Percentiles rank a stretch among this genome's conserved stretches.
Conservation (phyloP, 2,329 filamentous ascomycete species). For the Cladobotryum mycophilum region DNA sequence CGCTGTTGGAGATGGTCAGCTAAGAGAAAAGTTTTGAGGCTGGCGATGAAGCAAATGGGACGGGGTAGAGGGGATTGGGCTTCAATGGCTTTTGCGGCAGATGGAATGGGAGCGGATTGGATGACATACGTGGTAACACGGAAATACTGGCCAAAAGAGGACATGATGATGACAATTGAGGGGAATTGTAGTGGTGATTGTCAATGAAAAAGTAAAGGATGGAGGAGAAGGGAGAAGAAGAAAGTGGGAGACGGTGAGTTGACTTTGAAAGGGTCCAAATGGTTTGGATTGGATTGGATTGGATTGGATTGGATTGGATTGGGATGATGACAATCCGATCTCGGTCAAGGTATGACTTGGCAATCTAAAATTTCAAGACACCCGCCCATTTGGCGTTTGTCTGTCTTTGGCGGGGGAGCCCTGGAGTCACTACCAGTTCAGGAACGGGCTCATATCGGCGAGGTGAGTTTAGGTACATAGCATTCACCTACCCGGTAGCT, state of each 20-base stretch:
- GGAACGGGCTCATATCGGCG: no score
- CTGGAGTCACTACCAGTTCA: no score
- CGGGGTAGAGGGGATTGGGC: slow-evolving; percentile 37
- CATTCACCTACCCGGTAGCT: no score
- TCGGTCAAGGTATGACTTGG: slow-evolving; percentile 4
- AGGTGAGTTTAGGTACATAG: no score
- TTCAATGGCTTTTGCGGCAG: background rate
- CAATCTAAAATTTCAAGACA: no score
- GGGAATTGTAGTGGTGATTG: background rate
- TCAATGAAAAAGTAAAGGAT: background rate
- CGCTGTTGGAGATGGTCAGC: slow-evolving; percentile 25
- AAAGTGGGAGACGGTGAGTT: background rate
- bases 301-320: no score
- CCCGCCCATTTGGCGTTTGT: background rate
- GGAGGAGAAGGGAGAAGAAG: background rate
- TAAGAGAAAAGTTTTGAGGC: background rate
- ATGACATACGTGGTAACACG: slow-evolving; percentile 68
- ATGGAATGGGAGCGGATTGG: background rate
- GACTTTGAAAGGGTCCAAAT: background rate
- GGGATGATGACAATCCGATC: slow-evolving; percentile 10
- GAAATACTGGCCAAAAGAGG: slow-evolving; percentile 79
- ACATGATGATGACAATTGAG: slow-evolving; percentile 51
- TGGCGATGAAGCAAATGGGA: background rate
- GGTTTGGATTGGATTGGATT: no score
- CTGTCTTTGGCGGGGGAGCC: no score